Evolutionary conservation across 2,329 filamentous ascomycete genomes (phyloP), one percentile per base, ranked within the genome.

Genomic region (Scedosporium aurantiacum): DNA sequence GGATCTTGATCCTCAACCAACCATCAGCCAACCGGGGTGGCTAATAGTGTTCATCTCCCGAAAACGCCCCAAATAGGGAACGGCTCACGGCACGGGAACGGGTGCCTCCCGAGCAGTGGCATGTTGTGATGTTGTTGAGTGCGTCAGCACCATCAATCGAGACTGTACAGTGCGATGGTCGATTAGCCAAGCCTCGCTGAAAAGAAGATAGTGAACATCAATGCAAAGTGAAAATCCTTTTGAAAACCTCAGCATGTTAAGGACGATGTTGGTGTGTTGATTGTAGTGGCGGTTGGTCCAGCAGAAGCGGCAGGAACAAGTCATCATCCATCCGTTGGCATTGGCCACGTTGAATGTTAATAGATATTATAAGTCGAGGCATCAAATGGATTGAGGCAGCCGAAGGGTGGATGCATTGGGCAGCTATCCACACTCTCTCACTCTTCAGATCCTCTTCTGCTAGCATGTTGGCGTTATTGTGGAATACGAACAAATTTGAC

Each of bases 61-160:
- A 21, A 14, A 25, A 27, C 50, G 50, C 18, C 23, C 21, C 50
- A 54, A 27, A 10, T 54, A 54, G 50, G 18, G 18, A 54, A 16
- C 50, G 50, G 50, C 50, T 47, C 43, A 54, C 50, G 50, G 50
- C 50, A 54, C 50, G 50, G 50, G 50, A 54, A 54, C 50, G 50
- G 50, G 23, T 23, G 18, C 18, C 4, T 54, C 50, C 50, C 50
- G 50, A 54, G 23, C 12, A 23, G 50, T 54, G 18, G 32, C 32
- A 37, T 37, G 32, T 37, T 37, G 32, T 10, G 32, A 37, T 37
- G 32, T 37, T 37, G 32, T 37, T 37, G 32, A 37, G 32, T 37
- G 43, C 43, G 18, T 47, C 18, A 47, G 43, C 43, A 47, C 43
- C 8, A 4, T 6, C 8, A n/a, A 10, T n/a, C 8, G 43, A 47